Conservation (phyloP, 2,329 filamentous ascomycete genomes). For the Colletotrichum nymphaeae region DNA sequence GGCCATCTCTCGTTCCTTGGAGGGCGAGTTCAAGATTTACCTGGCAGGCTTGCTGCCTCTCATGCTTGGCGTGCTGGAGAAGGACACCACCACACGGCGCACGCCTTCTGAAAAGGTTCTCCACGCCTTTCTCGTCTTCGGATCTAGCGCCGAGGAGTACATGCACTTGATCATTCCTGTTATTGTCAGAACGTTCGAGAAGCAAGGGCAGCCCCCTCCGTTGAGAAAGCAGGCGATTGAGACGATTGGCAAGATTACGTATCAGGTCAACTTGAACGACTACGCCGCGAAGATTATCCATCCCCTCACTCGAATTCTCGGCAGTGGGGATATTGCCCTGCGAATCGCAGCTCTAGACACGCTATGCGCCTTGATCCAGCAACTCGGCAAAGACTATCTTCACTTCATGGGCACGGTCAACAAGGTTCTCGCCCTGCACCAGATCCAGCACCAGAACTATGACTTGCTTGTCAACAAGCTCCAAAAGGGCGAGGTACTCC, state of each 20-base stretch:
- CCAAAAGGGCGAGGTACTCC: conserved; percentile 93
- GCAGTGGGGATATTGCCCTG: conserved; percentile 76
- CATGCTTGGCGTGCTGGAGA: conserved; percentile 94
- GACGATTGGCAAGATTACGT: conserved; percentile 91
- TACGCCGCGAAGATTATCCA: conserved; percentile 97
- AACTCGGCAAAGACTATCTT: conserved; percentile 93
- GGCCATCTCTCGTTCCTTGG: conserved; percentile 90
- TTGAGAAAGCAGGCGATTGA: conserved; percentile 93
- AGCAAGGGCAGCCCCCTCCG: conserved; percentile 80
- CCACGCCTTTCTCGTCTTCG: conserved; percentile 95
- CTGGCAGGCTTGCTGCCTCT: conserved; percentile 88
- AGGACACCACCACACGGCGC: conserved; percentile 81
- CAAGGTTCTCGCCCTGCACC: conserved; percentile 82
- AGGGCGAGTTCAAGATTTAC: conserved; percentile 98
- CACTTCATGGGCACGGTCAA: conserved; percentile 95
- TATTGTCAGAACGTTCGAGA: conserved; percentile 94
- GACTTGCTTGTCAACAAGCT: conserved; percentile 92
- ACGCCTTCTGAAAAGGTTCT: conserved; percentile 89
- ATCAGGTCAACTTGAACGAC: conserved; percentile 96
- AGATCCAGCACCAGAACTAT: conserved; percentile 91
- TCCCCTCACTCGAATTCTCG: conserved; percentile 85
- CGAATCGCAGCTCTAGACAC: conserved; percentile 91
- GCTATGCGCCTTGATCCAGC: conserved; percentile 93
- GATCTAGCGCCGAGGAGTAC: conserved; percentile 95
- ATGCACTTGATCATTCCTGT: conserved; percentile 99